A percentile compares a stretch with the other conserved stretches of the same genome.
phyloP scores from a whole-genome alignment of 2,329 filamentous ascomycete species.

The Trichoderma polysporum region DNA sequence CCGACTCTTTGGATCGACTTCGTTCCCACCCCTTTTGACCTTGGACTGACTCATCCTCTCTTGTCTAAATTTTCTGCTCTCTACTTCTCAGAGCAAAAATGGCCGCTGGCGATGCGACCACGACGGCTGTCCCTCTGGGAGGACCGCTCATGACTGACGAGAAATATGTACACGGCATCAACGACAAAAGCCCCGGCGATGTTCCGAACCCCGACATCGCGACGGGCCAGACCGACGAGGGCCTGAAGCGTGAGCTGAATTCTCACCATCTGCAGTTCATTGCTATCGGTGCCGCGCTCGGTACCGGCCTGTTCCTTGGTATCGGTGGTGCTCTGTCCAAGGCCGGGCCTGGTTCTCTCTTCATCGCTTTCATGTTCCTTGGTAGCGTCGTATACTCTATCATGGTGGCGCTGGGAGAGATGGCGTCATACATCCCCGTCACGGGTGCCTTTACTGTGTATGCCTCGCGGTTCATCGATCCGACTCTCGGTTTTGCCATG shows the following conservation, averaged over 20 bases:
- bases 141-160: constrained; percentile 27
- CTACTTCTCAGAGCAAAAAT: background rate
- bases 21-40: background rate
- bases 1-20: background rate
- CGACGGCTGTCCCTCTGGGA: constrained; percentile 2
- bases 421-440: constrained; percentile 76
- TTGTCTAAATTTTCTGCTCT: background rate
- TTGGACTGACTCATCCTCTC: background rate
- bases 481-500: constrained; percentile 71
- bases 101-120: constrained; percentile 20
- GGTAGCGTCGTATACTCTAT: constrained; percentile 73
- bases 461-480: constrained; percentile 71
- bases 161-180: constrained; percentile 32
- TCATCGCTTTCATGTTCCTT: constrained; percentile 69
- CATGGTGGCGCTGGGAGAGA: constrained; percentile 69
- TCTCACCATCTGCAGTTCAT: constrained; percentile 51
- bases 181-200: constrained; percentile 27
- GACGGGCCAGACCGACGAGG: constrained; percentile 35
- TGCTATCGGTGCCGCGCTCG: constrained; percentile 62
- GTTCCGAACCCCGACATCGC: constrained; percentile 35
- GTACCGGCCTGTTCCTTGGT: constrained; percentile 71
- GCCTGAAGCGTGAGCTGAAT: constrained; percentile 39
- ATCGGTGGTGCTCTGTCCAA: constrained; percentile 61
- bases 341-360: constrained; percentile 63
- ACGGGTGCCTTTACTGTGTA: constrained; percentile 75